These are phyloP conservation scores for Colletotrichum chrysophilum DNA, from an alignment of 2,329 filamentous ascomycete genomes.

Conservation along the genomic window DNA sequence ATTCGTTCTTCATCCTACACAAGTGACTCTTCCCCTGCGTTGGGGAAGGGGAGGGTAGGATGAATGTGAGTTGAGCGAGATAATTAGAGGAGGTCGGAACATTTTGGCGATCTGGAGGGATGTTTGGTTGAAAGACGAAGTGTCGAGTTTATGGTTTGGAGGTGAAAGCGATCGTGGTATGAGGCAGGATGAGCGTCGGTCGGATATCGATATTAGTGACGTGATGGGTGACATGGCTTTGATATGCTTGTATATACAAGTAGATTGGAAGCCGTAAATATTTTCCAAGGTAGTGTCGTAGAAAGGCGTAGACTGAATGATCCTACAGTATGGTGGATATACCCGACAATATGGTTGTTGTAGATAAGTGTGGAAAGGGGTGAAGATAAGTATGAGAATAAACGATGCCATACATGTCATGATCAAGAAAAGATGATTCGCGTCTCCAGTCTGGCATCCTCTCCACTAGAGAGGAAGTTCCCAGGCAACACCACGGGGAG, in stretches of 20 bases:
- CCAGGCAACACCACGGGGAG: not conserved
- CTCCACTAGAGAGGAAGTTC: not conserved
- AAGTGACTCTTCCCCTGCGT: not conserved
- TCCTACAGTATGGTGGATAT: not conserved
- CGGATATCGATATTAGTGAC: not conserved
- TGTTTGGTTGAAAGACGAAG: not conserved
- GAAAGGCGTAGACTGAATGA: not conserved
- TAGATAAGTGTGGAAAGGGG: not conserved
- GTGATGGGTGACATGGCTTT: not conserved
- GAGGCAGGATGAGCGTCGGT: not conserved
- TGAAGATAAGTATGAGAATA: not conserved
- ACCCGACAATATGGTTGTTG: not conserved
- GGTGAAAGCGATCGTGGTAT: not conserved
- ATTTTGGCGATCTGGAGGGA: not conserved
- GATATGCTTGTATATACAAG: not conserved
- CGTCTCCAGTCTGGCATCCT: not conserved
- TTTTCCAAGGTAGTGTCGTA: not conserved
- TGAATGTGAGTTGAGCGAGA: not conserved
- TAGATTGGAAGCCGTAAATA: not conserved
- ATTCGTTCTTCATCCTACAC: not conserved
- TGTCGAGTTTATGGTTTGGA: not conserved
- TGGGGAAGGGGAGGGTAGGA: not conserved
- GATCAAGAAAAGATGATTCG: not conserved
- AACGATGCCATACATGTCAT: not conserved
- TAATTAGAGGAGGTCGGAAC: not conserved